These are phyloP conservation scores for Psidium friedrichsthalianum DNA, from an alignment of 345 rosid genomes.

Conservation along the genomic window DNA sequence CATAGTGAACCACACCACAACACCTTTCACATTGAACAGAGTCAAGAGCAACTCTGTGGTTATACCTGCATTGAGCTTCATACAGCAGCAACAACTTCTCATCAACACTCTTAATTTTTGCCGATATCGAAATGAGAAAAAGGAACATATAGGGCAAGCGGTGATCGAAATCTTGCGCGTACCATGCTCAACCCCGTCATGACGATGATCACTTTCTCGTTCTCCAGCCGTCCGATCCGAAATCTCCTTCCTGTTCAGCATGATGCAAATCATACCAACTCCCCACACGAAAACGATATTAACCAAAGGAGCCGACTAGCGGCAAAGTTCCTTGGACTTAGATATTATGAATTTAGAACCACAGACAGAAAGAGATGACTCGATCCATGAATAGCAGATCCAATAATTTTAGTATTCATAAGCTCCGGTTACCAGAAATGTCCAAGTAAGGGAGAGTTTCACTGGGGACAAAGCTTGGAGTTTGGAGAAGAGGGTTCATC, in stretches of 20 bases:
- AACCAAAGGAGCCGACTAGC: neutral
- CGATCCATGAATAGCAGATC: too few species aligned
- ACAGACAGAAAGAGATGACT: neutral
- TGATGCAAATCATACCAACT: neutral
- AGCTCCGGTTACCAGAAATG: conserved; percentile 29
- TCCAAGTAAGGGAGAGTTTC: conserved; percentile 32
- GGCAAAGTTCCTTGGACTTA: neutral
- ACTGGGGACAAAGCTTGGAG: conserved; percentile 32
- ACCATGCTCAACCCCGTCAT: conserved; percentile 75
- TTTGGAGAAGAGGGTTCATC: conserved; percentile 65
- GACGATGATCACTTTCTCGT: conserved; percentile 39
- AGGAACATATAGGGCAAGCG: neutral
- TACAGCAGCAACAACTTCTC: neutral
- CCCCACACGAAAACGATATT: neutral
- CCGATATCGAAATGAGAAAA: neutral
- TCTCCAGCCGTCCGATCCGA: conserved; percentile 36
- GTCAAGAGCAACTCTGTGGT: conserved; percentile 42
- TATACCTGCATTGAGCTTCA: conserved; percentile 59
- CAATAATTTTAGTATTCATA: neutral
- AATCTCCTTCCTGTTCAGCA: conserved; percentile 43
- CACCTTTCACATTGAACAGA: conserved; percentile 48
- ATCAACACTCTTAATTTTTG: neutral
- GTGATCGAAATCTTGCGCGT: neutral
- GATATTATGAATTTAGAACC: neutral
- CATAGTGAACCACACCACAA: conserved; percentile 68